These are phyloP conservation scores for Elaphomyces granulatus DNA, from an alignment of 495 filamentous ascomycete genomes.

Conservation along the genomic window DNA sequence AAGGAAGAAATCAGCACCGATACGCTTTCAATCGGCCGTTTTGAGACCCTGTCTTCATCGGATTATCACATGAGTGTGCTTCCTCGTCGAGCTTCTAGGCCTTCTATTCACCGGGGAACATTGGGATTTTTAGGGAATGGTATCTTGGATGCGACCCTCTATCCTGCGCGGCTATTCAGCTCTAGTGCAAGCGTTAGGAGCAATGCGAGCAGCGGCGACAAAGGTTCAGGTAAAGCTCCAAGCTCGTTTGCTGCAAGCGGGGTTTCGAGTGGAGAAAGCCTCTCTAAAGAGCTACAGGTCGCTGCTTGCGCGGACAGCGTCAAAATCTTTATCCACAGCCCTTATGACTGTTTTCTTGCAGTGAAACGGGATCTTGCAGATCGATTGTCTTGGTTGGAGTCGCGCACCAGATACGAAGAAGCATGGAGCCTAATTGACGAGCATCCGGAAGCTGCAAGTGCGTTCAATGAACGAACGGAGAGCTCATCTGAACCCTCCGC, in stretches of 20 bases:
- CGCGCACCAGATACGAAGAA: constrained; percentile 61
- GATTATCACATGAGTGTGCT: constrained; percentile 86
- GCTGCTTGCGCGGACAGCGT: constrained; percentile 47
- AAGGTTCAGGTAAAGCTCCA: constrained; percentile 29
- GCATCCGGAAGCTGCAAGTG: constrained; percentile 45
- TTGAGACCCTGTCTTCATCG: constrained; percentile 68
- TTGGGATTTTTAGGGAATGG: constrained; percentile 50
- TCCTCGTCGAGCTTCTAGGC: constrained; percentile 47
- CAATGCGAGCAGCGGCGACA: constrained; percentile 46
- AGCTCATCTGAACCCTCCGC: constrained; percentile 40
- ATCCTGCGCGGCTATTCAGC: constrained; percentile 69
- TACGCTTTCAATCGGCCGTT: constrained; percentile 66
- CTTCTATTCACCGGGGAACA: constrained; percentile 47
- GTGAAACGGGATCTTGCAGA: constrained; percentile 74
- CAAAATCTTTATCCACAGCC: constrained; percentile 92
- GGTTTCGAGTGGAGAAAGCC: constrained; percentile 15
- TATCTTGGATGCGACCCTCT: constrained; percentile 68
- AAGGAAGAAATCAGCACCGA: constrained; percentile 71
- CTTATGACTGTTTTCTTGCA: constrained; percentile 83
- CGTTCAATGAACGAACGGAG: constrained; percentile 31
- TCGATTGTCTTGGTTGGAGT: constrained; percentile 70
- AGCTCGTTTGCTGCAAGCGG: constrained; percentile 29
- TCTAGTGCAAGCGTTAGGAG: constrained; percentile 76
- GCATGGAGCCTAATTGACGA: constrained; percentile 81
- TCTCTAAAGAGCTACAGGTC: constrained; percentile 30